Evolutionary conservation across 176 grass and related monocot genomes (phyloP), one percentile per base, ranked within the genome.

Genomic region (Pharus latifolius): DNA sequence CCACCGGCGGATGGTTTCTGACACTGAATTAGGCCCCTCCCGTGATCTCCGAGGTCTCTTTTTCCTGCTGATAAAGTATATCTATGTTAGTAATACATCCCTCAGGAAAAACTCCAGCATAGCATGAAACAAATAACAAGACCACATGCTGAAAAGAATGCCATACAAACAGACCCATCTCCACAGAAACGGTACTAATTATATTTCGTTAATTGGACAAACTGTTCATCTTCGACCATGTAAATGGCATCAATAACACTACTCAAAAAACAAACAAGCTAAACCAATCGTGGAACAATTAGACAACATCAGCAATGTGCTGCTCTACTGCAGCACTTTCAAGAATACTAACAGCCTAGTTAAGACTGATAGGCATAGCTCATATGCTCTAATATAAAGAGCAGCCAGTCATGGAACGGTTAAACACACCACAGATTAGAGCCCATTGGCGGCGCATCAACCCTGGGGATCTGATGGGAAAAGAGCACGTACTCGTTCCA

Each of bases 31-130:
- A 22, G 86, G 81, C 5, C 94, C 94, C 46, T 81, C 63, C 3
- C 58, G 55, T 1, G 78, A 63, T 69, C 89, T 91, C 5, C 87
- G 81, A 37, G 81, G 86, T 72, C 85, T 88, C 67, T 88, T 98
- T 77, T 80, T 90, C 76, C 87, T 96, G 76, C 35, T 51, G 8
- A 70, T 42, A 22, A 55, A 51, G 13, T 17, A 76, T 2, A 8
- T 34, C 3, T 7, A 64, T 7, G 76, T 75, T 64, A 81, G 72
- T 59, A 70, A 20, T 11, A 15, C 10, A 41, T 42, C 50, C n/a
- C 64, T 6, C 18, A 0, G 0, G 30, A 34, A 10, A 23, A 3
- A 19, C 6, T 44, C 3, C n/a, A 55, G 27, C 30, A 49, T 2
- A 12, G 14, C 23, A 56, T 3, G 2, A 29, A 63, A 4, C 40